Base-by-base conservation (phyloP, 1,139 yeast species). In the Kodamaea sp. region DNA sequence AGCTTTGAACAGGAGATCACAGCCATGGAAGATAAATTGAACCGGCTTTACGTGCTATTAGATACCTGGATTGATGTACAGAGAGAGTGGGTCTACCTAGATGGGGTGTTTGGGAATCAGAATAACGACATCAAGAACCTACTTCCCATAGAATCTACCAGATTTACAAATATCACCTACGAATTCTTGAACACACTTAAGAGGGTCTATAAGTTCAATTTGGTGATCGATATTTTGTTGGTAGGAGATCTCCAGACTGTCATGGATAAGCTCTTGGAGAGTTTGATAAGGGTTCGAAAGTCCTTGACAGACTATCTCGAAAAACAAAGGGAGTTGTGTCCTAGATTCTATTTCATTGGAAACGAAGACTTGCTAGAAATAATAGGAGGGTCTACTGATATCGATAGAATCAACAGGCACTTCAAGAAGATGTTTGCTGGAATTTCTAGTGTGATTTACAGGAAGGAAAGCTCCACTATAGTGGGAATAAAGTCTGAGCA, bases 291-390 rank as follows among this genome's bases (percentile, higher is more conserved):
- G 44, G 76, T 88, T 3, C 74, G 82, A 35, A 76, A 73, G 35
- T 83, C 96, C 0, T 68, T 92, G 12, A 71, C 82, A 2, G 94
- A 86, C 11, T 92, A 82, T 53, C 67, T 90, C 30, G 97, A 90
- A 48, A 76, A 73, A 28, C 96, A 90, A 51, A 66, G 97, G 44
- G 83, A 77, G 31, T 44, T 72, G 2, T 90, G 84, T 49, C 92
- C 96, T 0, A 69, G 97, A 29, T 84, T 90, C 41, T 89, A 83
- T 49, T 90, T 92, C 51, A 65, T 92, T 24, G 97, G 97, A 5
- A 92, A 92, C 52, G 96, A 89, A 44, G 97, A 90, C 53, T 63
- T 92, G 25, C 62, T 92, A 24, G 95, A 88, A 43, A 75, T 92
- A 26, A 75, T 92, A 35, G 96, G 97, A 4, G 73, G 81, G 38